phyloP scores from a whole-genome alignment of 2,329 filamentous ascomycete genomes.

The Ambrosiella xylebori region DNA sequence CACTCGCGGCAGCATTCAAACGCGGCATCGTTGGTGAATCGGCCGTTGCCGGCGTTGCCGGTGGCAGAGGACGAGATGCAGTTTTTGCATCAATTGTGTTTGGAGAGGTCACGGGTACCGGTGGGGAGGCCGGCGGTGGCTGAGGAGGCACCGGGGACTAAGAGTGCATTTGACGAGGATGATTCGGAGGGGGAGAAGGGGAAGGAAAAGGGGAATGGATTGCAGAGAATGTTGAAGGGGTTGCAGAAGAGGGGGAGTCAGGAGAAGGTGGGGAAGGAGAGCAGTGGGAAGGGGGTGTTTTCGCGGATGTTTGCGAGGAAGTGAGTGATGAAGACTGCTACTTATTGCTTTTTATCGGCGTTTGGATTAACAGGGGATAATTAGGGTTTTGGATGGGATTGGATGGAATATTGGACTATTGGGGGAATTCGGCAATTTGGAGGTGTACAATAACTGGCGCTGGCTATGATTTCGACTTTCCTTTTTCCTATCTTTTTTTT shows the following conservation, averaged over 20 bases:
- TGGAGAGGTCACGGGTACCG: background rate
- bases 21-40: background rate
- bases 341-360: slow-evolving; percentile 4
- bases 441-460: no score
- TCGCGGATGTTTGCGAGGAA: slow-evolving; percentile 14
- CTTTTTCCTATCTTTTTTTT: background rate
- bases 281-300: slow-evolving; percentile 11
- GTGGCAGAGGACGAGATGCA: slow-evolving; percentile 8
- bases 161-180: slow-evolving; percentile 10
- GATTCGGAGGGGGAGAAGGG: slow-evolving; percentile 8
- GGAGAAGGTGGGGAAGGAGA: slow-evolving; percentile 11
- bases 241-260: slow-evolving; percentile 11
- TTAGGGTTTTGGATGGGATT: no score
- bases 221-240: slow-evolving; percentile 11
- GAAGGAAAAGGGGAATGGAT: background rate
- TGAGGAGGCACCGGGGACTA: background rate
- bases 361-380: background rate
- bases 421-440: background rate
- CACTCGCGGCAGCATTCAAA: slow-evolving; percentile 4
- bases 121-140: background rate
- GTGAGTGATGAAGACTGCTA: slow-evolving; percentile 1
- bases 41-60: slow-evolving; percentile 1
- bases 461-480: background rate
- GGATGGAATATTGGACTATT: background rate
- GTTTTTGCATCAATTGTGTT: slow-evolving; percentile 10